phyloP scores from a whole-genome alignment of 176 grass and related monocot species.

The Oryza meyeriana region DNA sequence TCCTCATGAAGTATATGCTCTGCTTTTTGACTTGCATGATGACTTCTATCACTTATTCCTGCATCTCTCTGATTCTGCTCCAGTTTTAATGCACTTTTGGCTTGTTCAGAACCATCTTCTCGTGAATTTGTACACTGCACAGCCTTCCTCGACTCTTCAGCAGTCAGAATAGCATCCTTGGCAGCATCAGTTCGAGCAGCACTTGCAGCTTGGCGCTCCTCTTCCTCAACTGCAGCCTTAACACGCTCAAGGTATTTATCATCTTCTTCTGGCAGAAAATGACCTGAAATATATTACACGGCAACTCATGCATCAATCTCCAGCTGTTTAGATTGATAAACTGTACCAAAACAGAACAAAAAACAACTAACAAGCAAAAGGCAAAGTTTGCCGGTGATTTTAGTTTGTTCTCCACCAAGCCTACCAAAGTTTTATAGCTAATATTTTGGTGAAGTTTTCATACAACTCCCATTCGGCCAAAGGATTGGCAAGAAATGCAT shows the following conservation, averaged over 20 bases:
- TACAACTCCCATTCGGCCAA: not conserved
- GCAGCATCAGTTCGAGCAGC: constrained; percentile 76
- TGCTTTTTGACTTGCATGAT: constrained; percentile 22
- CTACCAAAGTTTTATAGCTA: not conserved
- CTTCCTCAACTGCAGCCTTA: constrained; percentile 94
- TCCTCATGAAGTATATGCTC: constrained; percentile 39
- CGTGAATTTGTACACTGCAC: constrained; percentile 26
- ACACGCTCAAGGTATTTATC: constrained; percentile 94
- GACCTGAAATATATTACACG: constrained; percentile 50
- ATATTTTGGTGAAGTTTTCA: not conserved
- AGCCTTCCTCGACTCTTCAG: constrained; percentile 76
- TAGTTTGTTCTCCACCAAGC: not conserved
- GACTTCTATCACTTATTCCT: constrained; percentile 39
- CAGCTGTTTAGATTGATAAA: not conserved
- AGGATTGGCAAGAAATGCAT: not conserved
- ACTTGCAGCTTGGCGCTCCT: constrained; percentile 79
- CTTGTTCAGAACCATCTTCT: constrained; percentile 32
- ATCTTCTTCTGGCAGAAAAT: constrained; percentile 99
- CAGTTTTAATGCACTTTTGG: constrained; percentile 18
- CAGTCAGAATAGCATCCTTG: constrained; percentile 85
- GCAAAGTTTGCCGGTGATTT: not conserved
- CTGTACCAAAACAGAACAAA: not conserved
- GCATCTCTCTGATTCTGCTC: constrained; percentile 30
- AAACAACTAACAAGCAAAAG: constrained; percentile 15
- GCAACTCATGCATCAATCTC: not conserved